Base-by-base conservation (phyloP, 148 eudicot species). In the Cornus suecica region DNA sequence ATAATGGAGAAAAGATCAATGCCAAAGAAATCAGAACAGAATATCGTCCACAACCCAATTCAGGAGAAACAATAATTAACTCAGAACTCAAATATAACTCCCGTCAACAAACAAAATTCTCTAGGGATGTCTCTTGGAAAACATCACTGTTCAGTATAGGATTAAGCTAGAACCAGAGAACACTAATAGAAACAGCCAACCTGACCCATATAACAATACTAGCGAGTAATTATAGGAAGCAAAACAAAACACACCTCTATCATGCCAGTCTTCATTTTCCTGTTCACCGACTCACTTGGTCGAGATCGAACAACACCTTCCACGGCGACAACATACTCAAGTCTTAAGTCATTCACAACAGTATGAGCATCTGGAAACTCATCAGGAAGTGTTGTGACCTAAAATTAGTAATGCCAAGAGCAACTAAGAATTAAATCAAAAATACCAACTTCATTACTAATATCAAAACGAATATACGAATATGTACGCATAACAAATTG, bases 301-400 rank as follows among this genome's bases (percentile, higher is more conserved):
- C 98, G 86, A 41, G 73, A 72, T 54, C 92, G 88, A 72, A 94
- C 92, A 63, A 90, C 79, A 51, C 98, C 98, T 77, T 94, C 92
- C 24, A 92, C 89, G 51, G 90, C 78, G 78, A 94, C 54, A 83
- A 94, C 98, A 80, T 88, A 94, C 83, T 94, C 98, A 23, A 94
- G 90, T 85, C 98, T 87, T 75, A 87, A 71, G 34, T 84, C 87
- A 81, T 88, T 94, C 74, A 84, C 85, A 73, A 78, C 69, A 15
- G 84, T 78, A 89, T 92, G 97, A 41, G 96, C 98, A 67, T 92
- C 94, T 9, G 98, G 97, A 61, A 89, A 94, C 62, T 90, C 91
- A 70, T 88, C 92, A 20, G 98, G 98, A 61, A 94, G 91, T 16
- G 98, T 92, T n/a, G 98, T 87, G 82, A 90, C 83, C 98, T 94